A percentile compares a stretch with the other conserved stretches of the same genome.
Evolutionary conservation across 306 rosid genomes (phyloP).

Genomic region (Chamaecrista fasciculata): DNA sequence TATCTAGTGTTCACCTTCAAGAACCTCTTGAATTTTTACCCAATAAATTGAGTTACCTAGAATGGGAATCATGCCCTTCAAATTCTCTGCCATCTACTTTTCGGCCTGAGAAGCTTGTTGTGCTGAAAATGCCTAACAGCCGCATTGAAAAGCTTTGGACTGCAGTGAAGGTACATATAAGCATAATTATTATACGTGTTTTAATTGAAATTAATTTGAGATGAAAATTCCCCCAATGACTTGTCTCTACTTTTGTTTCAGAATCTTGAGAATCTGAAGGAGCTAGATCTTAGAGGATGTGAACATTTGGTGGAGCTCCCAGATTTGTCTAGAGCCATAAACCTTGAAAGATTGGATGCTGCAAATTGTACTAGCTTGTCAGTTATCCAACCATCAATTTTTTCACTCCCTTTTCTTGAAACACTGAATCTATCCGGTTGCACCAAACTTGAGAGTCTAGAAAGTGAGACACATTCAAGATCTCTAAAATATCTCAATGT

Average conservation of each 20-base stretch:
- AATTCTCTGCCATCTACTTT: neutral
- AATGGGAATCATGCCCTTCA: neutral
- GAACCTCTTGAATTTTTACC: neutral
- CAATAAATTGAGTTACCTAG: neutral
- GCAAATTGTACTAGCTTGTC: neutral
- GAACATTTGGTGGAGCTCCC: neutral
- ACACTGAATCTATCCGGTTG: neutral
- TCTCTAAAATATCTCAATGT: accelerated
- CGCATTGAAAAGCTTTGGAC: neutral
- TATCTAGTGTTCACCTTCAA: neutral
- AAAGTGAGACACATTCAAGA: neutral
- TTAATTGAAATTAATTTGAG: neutral
- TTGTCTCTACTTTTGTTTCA: neutral
- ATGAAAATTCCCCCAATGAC: neutral
- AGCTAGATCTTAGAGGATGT: neutral
- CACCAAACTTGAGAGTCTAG: neutral
- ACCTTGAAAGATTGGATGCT: neutral
- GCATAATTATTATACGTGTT: neutral
- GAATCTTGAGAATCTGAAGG: neutral
- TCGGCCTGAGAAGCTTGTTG: neutral
- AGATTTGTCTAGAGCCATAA: neutral
- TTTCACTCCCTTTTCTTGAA: neutral
- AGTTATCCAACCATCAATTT: neutral
- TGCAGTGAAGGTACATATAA: neutral
- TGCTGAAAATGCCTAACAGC: neutral